phyloP scores from a whole-genome alignment of 139 green algal genomes.

The Micromonas commoda region DNA sequence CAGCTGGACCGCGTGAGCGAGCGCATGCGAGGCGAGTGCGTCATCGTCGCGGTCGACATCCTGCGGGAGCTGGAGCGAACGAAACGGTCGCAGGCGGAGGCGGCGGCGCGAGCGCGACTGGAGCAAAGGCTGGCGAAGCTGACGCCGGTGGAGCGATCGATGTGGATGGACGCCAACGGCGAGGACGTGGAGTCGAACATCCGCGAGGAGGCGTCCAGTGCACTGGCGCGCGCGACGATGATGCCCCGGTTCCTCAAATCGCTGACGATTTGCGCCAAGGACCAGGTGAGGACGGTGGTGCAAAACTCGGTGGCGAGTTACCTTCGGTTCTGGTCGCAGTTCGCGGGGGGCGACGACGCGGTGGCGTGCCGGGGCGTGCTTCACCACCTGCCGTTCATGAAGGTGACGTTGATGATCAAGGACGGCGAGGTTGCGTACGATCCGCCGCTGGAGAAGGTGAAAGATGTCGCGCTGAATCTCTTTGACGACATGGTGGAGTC shows the following conservation, averaged over 20 bases:
- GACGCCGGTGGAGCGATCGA: too few relatives aligned
- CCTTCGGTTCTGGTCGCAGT: conserved; percentile 48
- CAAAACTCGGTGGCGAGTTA: conserved; percentile 44
- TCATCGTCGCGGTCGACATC: too few relatives aligned
- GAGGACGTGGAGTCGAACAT: too few relatives aligned
- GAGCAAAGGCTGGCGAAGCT: too few relatives aligned
- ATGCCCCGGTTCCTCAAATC: conserved; percentile 51
- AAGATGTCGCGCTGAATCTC: conserved; percentile 36
- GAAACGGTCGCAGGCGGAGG: too few relatives aligned
- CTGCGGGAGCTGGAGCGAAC: too few relatives aligned
- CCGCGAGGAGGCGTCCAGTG: not conserved
- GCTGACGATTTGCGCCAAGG: conserved; percentile 54
- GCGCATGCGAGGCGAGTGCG: too few relatives aligned
- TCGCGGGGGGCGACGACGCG: conserved; percentile 13
- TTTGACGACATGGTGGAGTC: conserved; percentile 54
- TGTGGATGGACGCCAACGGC: too few relatives aligned
- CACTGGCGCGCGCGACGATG: conserved; percentile 30
- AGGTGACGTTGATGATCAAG: conserved; percentile 31
- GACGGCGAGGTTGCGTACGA: conserved; percentile 39
- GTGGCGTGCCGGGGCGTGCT: not conserved
- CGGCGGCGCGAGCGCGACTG: too few relatives aligned
- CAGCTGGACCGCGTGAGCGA: too few relatives aligned
- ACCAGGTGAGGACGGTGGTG: conserved; percentile 54
- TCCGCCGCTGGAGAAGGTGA: conserved; percentile 50
- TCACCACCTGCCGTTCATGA: conserved; percentile 47